Percentiles rank a stretch among this genome's conserved stretches.
phyloP scores from a whole-genome alignment of 352 stramenopile species.

The Pythium scleroteichum region DNA sequence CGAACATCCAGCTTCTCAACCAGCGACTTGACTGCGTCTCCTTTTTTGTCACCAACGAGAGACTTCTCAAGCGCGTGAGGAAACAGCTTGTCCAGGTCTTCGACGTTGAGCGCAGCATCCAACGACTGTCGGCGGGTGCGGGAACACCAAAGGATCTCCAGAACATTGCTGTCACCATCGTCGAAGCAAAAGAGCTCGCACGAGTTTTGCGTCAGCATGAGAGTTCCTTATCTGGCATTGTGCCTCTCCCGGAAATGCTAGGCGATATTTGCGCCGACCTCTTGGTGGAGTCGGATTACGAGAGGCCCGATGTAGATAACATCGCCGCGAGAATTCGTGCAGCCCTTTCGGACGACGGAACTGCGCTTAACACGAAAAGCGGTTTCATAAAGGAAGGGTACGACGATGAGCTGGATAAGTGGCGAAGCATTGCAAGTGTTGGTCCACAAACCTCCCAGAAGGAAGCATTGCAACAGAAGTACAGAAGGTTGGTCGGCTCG shows the following conservation, averaged over 20 bases:
- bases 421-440: conserved; percentile 47
- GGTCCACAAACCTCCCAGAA: conserved; percentile 44
- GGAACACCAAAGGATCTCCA: conserved; percentile 75
- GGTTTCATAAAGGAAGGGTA: conserved; percentile 65
- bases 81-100: conserved; percentile 62
- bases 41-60: conserved; percentile 52
- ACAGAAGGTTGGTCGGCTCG: conserved; percentile 52
- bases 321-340: conserved; percentile 46
- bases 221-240: conserved; percentile 26
- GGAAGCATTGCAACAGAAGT: conserved; percentile 57
- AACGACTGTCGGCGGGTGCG: conserved; percentile 55
- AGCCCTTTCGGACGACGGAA: conserved; percentile 65
- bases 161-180: conserved; percentile 58
- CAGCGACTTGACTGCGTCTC: conserved; percentile 51
- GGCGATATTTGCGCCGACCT: background rate
- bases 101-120: conserved; percentile 73
- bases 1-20: conserved; percentile 56
- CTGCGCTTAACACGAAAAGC: conserved; percentile 55
- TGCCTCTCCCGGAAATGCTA: conserved; percentile 15
- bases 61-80: conserved; percentile 44
- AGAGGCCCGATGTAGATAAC: conserved; percentile 6
- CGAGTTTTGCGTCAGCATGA: background rate
- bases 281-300: background rate
- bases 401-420: conserved; percentile 58
- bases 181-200: conserved; percentile 44